Evolutionary conservation across 306 rosid species (phyloP), one percentile per base, ranked within the genome.

Genomic region (Lathyrus oleraceus): DNA sequence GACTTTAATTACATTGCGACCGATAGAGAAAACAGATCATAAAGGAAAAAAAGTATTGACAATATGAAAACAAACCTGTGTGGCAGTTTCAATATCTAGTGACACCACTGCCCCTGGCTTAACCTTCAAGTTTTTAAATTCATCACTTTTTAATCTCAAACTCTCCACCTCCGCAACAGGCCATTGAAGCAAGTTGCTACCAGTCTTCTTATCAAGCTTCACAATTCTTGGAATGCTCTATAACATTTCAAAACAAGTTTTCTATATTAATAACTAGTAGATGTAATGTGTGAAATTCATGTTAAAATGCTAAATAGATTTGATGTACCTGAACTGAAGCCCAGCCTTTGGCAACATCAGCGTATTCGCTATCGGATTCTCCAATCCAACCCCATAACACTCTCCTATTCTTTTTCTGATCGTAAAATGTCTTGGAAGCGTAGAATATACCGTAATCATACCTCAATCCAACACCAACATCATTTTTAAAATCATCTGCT

Each of bases 371-470:
- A 9, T 94, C 98, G 1, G 96, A 84, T 62, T 94, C 98, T 9
- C 87, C 85, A 69, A 94, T 88, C 98, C 98, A 94, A 65, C 98
- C 96, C 98, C 98, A 94, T 86, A 94, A 81, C 6, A 94, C 72
- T 71, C 98, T 90, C 80, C 98, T 94, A 0, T 27, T 16, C 70
- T 76, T 84, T 5, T 47, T 78, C 35, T 78, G 83, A 51, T 94
- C 98, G 70, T 63, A 88, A 73, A 94, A 94, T 6, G 94, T 79
- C 83, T 94, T 94, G 66, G 98, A 94, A 1, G 98, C 98, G 17
- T 94, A 90, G 72, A 90, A 94, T 5, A 81, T 73, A 3, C 98
- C 97, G 42, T 90, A 90, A 36, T 94, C 98, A 69, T 90, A 94
- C 70, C 96, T 85, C 35, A 88, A 21, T 5, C 97, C 97, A 79